Evolutionary conservation across 176 grass and related monocot species (phyloP), one percentile per base, ranked within the genome.

Genomic region (Carex scoparia): DNA sequence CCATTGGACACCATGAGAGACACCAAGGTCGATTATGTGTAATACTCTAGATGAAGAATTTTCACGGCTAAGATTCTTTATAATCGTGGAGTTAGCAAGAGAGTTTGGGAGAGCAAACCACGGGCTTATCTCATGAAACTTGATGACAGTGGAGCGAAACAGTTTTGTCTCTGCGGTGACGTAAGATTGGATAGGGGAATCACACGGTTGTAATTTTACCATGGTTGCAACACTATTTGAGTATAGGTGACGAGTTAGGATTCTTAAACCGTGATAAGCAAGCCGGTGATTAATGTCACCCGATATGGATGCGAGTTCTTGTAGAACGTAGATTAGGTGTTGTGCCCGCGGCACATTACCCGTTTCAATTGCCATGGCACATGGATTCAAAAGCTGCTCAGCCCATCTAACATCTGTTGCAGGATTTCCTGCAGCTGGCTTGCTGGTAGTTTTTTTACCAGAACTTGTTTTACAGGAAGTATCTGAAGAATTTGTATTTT

Each of bases 1-100:
- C 96, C 96, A 99, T 87, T 99, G 96, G 80, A 99, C 91, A 53
- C 96, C 96, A 80, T 99, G 96, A 30, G 96, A 99, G 33, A 94
- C 91, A 68, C 96, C 96, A 65, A 99, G 63, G 71, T 99, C 96
- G 4, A 95, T 84, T 40, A 99, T 84, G 88, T 99, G 96, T 58
- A 99, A 84, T 57, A 85, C 49, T 59, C 80, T 79, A 14, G 72
- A 13, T 1, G 67, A 75, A 2, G 69, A 70, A 30, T 33, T 48
- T 3, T 80, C 84, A 19, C 59, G 0, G 8, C 64, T 53, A 14
- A 91, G 40, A 71, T 53, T 88, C 53, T 85, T 91, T 19, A 88
- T 23, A 69, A 99, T 95, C 69, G 88, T 84, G 60, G 96, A 91
- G 91, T 95, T 99, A 80, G 96, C 88, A 2, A 99, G 93, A 16